Evolutionary conservation across 2,329 filamentous ascomycete genomes (phyloP), one percentile per base, ranked within the genome.

Genomic region (Helotiales sp.): DNA sequence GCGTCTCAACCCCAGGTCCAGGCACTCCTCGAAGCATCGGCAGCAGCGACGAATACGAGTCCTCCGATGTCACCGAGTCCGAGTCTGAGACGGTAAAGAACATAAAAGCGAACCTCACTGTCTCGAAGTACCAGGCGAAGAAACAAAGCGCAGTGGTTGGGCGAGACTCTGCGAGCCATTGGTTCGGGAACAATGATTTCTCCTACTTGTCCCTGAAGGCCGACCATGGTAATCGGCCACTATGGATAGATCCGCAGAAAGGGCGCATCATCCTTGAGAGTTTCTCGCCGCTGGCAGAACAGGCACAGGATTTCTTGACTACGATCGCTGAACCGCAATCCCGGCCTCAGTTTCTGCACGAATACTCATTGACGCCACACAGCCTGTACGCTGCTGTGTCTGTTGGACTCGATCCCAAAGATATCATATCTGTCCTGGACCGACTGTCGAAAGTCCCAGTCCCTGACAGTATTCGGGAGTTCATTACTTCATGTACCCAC

Each of bases 381-480:
- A 96, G 91, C 74, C 80, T 99, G 54, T 97, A 98, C 74, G 93
- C 95, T 29, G 95, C 95, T 38, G 91, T 98, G 3, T 96, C 92
- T 6, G 92, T 98, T 58, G 95, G 95, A n/a, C 77, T 98, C 59
- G 88, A 90, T 52, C 91, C 91, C 19, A 81, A 89, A 52, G 93
- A 98, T 72, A 97, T 98, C 63, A 91, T 98, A 67, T 88, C 88
- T 65, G 91, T 92, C 34, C 80, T 98, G 51, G 91, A 97, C 66
- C 84, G 88, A 34, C 88, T 97, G 65, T 91, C 92, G 17, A 98
- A 98, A 77, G 96, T 90, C 2, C 87, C 89, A 7, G 78, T 98
- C 12, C 92, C 93, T 0, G 82, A 89, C n/a, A 84, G 86, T 48
- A 90, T 98, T 60, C 83, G 87, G 60, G 79, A 84, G 8, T 97